Conservation (phyloP, 73 alveolate genomes). For the Symbiodinium natans region DNA sequence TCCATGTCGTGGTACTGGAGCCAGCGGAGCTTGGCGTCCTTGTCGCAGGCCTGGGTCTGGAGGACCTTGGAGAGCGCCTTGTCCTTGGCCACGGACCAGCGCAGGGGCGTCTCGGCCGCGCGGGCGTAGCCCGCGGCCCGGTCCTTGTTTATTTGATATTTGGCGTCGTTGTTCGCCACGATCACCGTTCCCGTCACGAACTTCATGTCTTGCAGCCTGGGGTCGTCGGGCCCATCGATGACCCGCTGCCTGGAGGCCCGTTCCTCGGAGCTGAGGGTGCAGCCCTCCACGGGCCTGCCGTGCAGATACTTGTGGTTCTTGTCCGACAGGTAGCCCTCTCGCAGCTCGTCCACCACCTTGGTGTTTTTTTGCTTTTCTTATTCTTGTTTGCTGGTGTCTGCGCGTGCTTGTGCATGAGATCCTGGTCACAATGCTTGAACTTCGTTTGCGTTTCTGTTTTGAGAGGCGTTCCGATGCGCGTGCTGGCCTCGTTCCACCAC, state of each 20-base stretch:
- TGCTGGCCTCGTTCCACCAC: not conserved
- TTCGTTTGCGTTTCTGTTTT: no score
- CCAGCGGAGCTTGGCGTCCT: conserved; percentile 50
- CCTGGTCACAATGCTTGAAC: no score
- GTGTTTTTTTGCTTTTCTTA: not conserved
- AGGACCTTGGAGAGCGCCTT: not conserved
- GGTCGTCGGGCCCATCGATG: not conserved
- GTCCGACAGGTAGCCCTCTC: conserved; percentile 37
- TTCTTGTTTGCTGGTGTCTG: no score
- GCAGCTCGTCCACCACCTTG: conserved; percentile 48
- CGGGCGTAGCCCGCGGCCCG: conserved; percentile 9
- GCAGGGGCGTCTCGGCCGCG: not conserved
- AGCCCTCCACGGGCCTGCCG: conserved; percentile 41
- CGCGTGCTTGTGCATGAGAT: no score
- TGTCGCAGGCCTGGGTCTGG: conserved; percentile 33
- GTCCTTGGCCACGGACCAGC: conserved; percentile 30
- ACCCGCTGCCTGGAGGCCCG: not conserved
- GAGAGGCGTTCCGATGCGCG: not conserved
- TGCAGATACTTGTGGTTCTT: conserved; percentile 3
- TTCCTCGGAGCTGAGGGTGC: no score
- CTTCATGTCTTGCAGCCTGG: conserved; percentile 5
- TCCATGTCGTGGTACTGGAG: conserved; percentile 56
- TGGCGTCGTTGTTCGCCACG: conserved; percentile 84
- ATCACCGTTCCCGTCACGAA: conserved; percentile 13
- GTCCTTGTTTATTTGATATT: conserved; percentile 68